Evolutionary conservation across 495 filamentous ascomycete species (phyloP).

Genomic region (Neurospora tetrasperma): DNA sequence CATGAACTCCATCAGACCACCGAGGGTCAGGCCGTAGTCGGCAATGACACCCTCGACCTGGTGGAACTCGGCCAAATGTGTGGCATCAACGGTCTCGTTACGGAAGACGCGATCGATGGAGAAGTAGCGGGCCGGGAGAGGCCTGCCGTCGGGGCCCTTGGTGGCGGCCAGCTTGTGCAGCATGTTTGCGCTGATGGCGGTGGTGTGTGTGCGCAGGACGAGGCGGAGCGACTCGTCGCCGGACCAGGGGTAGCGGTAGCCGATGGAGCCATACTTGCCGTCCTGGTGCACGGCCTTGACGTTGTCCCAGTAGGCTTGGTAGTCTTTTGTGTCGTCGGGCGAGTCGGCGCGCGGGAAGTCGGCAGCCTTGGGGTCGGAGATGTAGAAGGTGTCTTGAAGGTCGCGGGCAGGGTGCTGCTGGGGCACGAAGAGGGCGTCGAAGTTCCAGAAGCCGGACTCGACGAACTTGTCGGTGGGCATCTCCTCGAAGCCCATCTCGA

Average conservation of each 20-base stretch:
- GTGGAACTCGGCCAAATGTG: constrained; percentile 96
- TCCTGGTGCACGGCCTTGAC: constrained; percentile 70
- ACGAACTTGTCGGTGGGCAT: constrained; percentile 76
- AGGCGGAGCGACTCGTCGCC: constrained; percentile 80
- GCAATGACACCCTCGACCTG: constrained; percentile 98
- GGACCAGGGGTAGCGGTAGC: constrained; percentile 89
- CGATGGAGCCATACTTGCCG: constrained; percentile 86
- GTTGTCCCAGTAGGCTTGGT: constrained; percentile 78
- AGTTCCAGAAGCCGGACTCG: constrained; percentile 97
- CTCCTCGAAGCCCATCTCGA: constrained; percentile 81
- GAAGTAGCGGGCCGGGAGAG: constrained; percentile 78
- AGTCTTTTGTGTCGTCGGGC: constrained; percentile 60
- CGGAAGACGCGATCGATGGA: constrained; percentile 92
- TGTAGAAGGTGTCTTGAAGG: constrained; percentile 96
- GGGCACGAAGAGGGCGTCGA: constrained; percentile 91
- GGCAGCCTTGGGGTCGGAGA: constrained; percentile 72
- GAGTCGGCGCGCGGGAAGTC: constrained; percentile 52
- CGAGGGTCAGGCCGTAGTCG: constrained; percentile 82
- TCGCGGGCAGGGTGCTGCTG: constrained; percentile 97
- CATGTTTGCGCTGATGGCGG: constrained; percentile 77
- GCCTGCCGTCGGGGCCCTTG: constrained; percentile 36
- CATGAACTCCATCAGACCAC: constrained; percentile 94
- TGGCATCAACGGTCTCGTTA: constrained; percentile 85
- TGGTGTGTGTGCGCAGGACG: constrained; percentile 93
- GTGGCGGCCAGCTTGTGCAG: constrained; percentile 78